Base-by-base conservation (phyloP, 2,329 filamentous ascomycete species). In the Verticillium nonalfalfae region DNA sequence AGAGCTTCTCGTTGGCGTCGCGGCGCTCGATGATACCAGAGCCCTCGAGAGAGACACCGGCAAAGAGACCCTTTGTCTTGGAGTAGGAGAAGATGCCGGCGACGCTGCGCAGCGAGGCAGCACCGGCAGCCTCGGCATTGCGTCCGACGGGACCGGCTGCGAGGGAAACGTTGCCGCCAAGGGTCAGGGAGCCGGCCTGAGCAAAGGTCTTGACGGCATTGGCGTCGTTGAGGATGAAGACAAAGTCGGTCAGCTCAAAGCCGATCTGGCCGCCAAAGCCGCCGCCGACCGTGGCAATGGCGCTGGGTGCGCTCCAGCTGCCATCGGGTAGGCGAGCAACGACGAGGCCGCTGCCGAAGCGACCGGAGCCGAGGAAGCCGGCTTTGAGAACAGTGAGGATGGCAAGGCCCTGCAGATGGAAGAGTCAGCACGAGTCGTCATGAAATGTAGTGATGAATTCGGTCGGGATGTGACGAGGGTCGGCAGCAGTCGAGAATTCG, bases 31-130 rank as follows among this genome's bases (percentile, higher is more conserved):
- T 91, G 66, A 99, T 89, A 59, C 91, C 93, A 64, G 90, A 94
- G 26, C 95, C 95, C 75, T 99, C 95, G 67, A 99, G 80, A 68
- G 91, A 96, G 57, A 99, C 93, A 72, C 95, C 95, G 5, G 95
- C 95, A 69, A 99, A 99, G 36, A 99, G 79, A 21, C 95, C 95
- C 79, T 97, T 98, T 13, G 95, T 99, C 79, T 97, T 98, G 74
- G 90, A 95, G 81, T 99, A 99, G 70, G 91, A 91, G 80, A 99
- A 99, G 58, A 99, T 89, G 59, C 91, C 95, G 0, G 93, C 90
- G 9, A 98, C 90, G 65, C 92, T 88, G 79, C 88, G 94, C 65
- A 96, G 82, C 68, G 91, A 97, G 7, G 95, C 95, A 14, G 93
- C 94, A 65, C 95, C 95, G 39, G 95, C 94, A 13, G 95, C 95